Evolutionary conservation across 2,329 filamentous ascomycete genomes (phyloP).

Genomic region (Scytalidium sp.): DNA sequence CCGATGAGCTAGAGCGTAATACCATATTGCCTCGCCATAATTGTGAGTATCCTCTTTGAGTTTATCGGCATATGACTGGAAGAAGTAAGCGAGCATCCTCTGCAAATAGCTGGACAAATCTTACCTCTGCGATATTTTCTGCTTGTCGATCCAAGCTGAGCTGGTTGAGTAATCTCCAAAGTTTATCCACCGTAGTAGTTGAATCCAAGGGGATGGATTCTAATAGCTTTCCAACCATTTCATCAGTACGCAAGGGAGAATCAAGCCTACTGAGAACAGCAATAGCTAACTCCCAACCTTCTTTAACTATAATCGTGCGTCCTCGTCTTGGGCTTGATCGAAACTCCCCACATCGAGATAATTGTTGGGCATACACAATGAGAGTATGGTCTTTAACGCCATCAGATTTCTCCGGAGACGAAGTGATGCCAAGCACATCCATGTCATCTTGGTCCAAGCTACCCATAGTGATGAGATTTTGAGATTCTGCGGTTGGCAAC

Average conservation of each 20-base stretch:
- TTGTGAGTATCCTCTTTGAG: slow-evolving; percentile 69
- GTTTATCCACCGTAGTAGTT: slow-evolving; percentile 71
- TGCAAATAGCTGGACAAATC: slow-evolving; percentile 24
- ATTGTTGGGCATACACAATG: slow-evolving; percentile 67
- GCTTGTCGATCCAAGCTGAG: slow-evolving; percentile 78
- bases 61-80: slow-evolving; percentile 77
- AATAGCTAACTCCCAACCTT: slow-evolving; percentile 89
- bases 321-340: slow-evolving; percentile 13
- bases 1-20: slow-evolving; percentile 83
- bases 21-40: slow-evolving; percentile 85
- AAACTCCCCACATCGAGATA: slow-evolving; percentile 50
- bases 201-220: slow-evolving; percentile 69
- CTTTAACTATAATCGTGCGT: slow-evolving; percentile 38
- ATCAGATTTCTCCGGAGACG: slow-evolving; percentile 55
- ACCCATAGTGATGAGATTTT: slow-evolving; percentile 49
- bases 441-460: slow-evolving; percentile 81
- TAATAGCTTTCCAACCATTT: slow-evolving; percentile 72
- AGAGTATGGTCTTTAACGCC: slow-evolving; percentile 79
- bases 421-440: slow-evolving; percentile 68
- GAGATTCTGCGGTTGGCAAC: slow-evolving; percentile 61
- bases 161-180: slow-evolving; percentile 74
- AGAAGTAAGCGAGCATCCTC: slow-evolving; percentile 23
- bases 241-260: slow-evolving; percentile 65
- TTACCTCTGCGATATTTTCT: slow-evolving; percentile 77
- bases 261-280: slow-evolving; percentile 80